Percentiles rank a stretch among this genome's conserved stretches.
Conservation (phyloP, 192 early-diverging fungal species). For the Chytriomyces hyalinus region DNA sequence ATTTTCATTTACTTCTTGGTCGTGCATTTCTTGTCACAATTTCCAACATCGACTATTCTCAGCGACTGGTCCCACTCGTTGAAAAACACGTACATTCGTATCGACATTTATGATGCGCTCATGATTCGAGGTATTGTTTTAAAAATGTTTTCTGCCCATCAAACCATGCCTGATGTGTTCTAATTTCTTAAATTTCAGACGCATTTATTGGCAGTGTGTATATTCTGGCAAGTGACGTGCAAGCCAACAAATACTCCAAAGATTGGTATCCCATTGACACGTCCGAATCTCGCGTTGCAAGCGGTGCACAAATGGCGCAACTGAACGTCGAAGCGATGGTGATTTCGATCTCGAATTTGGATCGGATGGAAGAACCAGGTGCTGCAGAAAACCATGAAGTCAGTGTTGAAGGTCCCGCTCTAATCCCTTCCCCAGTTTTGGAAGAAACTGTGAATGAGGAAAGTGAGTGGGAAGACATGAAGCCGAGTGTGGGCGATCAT, state of each 20-base stretch:
- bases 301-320: constrained; percentile 29
- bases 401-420: background rate
- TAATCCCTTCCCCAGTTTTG: background rate
- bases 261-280: constrained; percentile 45
- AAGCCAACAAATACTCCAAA: constrained; percentile 37
- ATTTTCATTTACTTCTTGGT: background rate
- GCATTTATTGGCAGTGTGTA: constrained; percentile 41
- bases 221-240: constrained; percentile 32
- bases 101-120: constrained; percentile 38
- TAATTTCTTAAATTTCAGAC: constrained; percentile 26
- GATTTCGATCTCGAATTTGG: constrained; percentile 15
- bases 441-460: background rate
- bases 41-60: background rate
- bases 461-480: background rate
- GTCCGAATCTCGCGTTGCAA: constrained; percentile 32
- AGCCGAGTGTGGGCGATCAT: background rate
- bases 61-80: background rate
- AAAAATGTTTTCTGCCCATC: background rate
- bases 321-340: constrained; percentile 38
- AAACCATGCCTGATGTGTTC: background rate
- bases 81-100: constrained; percentile 25
- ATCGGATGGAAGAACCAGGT: background rate
- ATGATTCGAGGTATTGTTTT: constrained; percentile 24
- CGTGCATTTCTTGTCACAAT: background rate
- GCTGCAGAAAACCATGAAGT: background rate